These are phyloP conservation scores for Ogataea henricii DNA, from an alignment of 805 yeast species.

Conservation along the genomic window DNA sequence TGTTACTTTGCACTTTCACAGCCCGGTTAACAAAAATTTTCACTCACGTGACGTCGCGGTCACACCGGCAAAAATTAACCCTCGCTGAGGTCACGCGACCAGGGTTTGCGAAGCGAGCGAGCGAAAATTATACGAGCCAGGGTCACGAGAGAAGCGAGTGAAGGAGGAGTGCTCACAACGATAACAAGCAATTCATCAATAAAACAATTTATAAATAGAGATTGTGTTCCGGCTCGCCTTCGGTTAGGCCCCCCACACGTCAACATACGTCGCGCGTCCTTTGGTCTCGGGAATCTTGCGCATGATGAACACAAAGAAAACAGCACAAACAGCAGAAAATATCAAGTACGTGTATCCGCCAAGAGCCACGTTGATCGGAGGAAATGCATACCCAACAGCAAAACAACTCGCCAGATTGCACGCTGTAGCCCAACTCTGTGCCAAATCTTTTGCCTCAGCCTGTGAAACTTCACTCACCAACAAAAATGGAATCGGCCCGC, in stretches of 20 bases:
- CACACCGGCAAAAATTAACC: conserved; percentile 8
- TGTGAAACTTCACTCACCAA: conserved; percentile 89
- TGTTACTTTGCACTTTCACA: conserved; percentile 8
- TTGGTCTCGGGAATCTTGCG: conserved; percentile 72
- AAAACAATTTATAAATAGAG: too few species aligned
- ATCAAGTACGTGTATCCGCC: conserved; percentile 81
- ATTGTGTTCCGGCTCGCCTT: too few species aligned
- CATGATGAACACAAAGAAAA: conserved; percentile 50
- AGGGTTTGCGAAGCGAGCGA: neutral
- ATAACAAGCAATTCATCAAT: too few species aligned
- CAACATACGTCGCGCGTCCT: conserved; percentile 59
- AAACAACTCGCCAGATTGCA: conserved; percentile 93
- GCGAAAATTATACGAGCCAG: too few species aligned
- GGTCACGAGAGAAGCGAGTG: too few species aligned
- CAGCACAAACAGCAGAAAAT: conserved; percentile 60
- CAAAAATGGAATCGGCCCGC: conserved; percentile 95
- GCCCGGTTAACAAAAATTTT: conserved; percentile 16
- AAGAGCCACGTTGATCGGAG: conserved; percentile 59
- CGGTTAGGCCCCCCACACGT: conserved; percentile 64
- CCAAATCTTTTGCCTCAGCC: conserved; percentile 72
- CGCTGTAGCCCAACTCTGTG: conserved; percentile 91
- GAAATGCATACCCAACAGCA: conserved; percentile 77
- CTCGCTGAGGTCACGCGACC: conserved; percentile 14
- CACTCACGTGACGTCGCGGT: conserved; percentile 5
- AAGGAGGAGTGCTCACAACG: too few species aligned